A percentile compares a stretch with the other conserved stretches of the same genome.
These are phyloP conservation scores for Camellia granthamiana DNA, from an alignment of 148 eudicot species.

Conservation along the genomic window DNA sequence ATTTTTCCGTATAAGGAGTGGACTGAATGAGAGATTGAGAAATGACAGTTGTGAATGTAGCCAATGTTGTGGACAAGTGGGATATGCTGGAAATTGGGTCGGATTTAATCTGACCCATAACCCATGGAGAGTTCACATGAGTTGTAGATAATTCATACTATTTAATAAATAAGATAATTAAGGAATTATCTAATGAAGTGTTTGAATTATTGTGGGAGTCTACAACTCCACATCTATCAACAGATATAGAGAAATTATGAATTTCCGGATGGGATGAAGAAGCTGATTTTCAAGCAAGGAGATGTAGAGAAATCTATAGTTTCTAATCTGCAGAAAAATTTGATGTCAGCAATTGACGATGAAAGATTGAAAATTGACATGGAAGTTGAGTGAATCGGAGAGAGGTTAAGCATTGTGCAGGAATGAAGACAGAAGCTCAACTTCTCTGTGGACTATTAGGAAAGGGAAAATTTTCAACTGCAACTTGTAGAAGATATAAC, in stretches of 20 bases:
- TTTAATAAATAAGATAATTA: too few relatives aligned
- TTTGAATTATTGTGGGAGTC: too few relatives aligned
- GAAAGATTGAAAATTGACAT: slow-evolving; percentile 1
- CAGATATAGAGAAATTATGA: slow-evolving; percentile 10
- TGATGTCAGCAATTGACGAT: slow-evolving; percentile 54
- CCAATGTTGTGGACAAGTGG: too few relatives aligned
- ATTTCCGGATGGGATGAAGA: slow-evolving; percentile 20
- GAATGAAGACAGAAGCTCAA: slow-evolving; percentile 63
- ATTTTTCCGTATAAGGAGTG: too few relatives aligned
- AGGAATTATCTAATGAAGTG: too few relatives aligned
- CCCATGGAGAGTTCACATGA: too few relatives aligned
- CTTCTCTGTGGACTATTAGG: slow-evolving; percentile 48
- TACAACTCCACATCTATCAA: too few relatives aligned
- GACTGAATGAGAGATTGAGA: too few relatives aligned
- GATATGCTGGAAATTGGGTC: too few relatives aligned
- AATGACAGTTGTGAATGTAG: too few relatives aligned
- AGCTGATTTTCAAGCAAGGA: slow-evolving; percentile 8
- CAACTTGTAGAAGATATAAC: slow-evolving; percentile 77
- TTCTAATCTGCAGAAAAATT: slow-evolving; percentile 41
- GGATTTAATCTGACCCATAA: too few relatives aligned
- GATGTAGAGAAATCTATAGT: slow-evolving; percentile 7
- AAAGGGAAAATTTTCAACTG: slow-evolving; percentile 60
- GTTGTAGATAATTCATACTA: too few relatives aligned
- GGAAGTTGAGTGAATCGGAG: slow-evolving; percentile 71
- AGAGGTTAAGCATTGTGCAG: slow-evolving; percentile 63